Base-by-base conservation (phyloP, 177 flowering plant genomes). In the Vitis hybrid region DNA sequence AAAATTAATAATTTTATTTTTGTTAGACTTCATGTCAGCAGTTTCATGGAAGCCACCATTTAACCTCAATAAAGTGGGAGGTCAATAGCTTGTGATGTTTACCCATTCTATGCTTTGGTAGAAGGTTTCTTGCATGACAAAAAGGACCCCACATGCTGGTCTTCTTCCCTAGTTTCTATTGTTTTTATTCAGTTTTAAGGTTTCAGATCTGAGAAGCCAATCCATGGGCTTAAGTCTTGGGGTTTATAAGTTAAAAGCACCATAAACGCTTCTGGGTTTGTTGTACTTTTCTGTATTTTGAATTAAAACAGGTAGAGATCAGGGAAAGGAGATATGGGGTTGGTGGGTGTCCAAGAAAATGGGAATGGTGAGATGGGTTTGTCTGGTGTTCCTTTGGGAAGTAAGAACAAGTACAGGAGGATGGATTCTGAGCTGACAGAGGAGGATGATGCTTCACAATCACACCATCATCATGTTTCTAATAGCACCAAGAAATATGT, bases 401-500 rank as follows among this genome's bases (percentile, higher is more conserved):
- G 51, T 11, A 86, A 88, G 73, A 88, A 84, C 66, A 87, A 90
- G 80, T 93, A 93, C 72, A 80, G 30, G 82, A 91, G 90, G 71
- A 91, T 93, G 93, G 89, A 87, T 76, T 81, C 83, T 71, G 83
- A 84, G 75, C 60, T 67, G 3, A 51, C 23, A 15, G 84, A 84
- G 23, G 89, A 82, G 60, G 74, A 52, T 51, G 77, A 62, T 67
- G 87, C 75, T 55, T 88, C 75, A 62, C 82, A 32, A 51, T 49
- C 71, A 32, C 34, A 39, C 21, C 76, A 72, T 55, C 78, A 68
- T 1, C 76, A 51, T 26, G 84, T 73, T 64, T 79, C 70, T 3
- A 76, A 32, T 4, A 73, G 65, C 6, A 84, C 84, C 68, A 85
- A 80, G 75, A 91, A 80, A 77, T 93, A 83, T 80, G 96, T 93